A percentile compares a stretch with the other conserved stretches of the same genome.
phyloP scores from a whole-genome alignment of 2,329 filamentous ascomycete species.

The Beauveria medogensis region DNA sequence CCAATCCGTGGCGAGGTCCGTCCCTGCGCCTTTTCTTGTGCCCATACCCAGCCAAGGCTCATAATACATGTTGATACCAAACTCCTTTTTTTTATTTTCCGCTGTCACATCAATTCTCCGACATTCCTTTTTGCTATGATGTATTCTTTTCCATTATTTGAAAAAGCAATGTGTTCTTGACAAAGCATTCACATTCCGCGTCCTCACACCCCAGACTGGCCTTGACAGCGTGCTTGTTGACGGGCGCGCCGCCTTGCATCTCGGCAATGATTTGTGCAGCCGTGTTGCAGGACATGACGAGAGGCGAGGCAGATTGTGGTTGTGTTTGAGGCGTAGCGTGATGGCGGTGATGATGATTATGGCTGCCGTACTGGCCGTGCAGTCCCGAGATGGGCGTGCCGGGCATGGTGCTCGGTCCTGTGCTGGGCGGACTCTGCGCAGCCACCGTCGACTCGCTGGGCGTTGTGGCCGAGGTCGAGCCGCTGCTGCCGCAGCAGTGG shows the following conservation, averaged over 20 bases:
- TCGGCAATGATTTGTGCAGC: slow-evolving; percentile 31
- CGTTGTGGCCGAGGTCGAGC: not conserved
- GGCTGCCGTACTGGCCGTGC: not conserved
- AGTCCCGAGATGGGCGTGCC: slow-evolving; percentile 4
- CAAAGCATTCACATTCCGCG: slow-evolving; percentile 12
- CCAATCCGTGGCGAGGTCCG: not conserved
- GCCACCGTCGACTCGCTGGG: slow-evolving; percentile 3
- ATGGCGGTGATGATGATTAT: not conserved
- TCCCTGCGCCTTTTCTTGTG: not conserved
- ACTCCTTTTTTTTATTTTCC: slow-evolving; percentile 5
- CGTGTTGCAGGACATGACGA: slow-evolving; percentile 27
- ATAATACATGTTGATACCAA: slow-evolving; percentile 6
- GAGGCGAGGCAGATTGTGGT: slow-evolving; percentile 16
- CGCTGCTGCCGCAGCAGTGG: slow-evolving; percentile 15
- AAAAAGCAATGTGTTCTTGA: slow-evolving; percentile 13
- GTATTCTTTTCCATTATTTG: slow-evolving; percentile 11
- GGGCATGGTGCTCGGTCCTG: slow-evolving; percentile 10
- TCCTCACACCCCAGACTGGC: slow-evolving; percentile 23
- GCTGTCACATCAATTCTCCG: not conserved
- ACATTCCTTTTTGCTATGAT: not conserved
- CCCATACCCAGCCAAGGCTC: not conserved
- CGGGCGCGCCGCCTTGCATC: slow-evolving; percentile 27
- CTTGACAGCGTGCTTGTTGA: slow-evolving; percentile 15
- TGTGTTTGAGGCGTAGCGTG: not conserved
- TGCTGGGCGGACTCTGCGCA: slow-evolving; percentile 5